Base-by-base conservation (phyloP, 2,329 filamentous ascomycete species). In the Neofusicoccum cordaticola region DNA sequence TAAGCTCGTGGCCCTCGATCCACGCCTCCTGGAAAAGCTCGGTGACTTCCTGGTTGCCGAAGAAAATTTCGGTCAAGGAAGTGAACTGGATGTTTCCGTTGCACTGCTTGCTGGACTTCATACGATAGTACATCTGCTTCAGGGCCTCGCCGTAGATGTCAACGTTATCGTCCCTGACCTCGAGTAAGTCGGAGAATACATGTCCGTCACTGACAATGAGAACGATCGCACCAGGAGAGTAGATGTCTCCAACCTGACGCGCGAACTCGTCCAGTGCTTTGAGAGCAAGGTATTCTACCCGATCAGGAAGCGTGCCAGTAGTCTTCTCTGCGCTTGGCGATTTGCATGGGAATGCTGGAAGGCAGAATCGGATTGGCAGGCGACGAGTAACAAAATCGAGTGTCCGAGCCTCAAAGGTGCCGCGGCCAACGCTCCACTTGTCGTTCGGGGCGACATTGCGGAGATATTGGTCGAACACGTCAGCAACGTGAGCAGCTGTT, bases 321-420 rank as follows among this genome's bases (percentile, higher is more conserved):
- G 86, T 84, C 63, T 89, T 88, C 44, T 80, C 75, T 0, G 70
- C 69, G 67, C 88, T 88, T n/a, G 85, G 82, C 0, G 84, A 86
- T 68, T 88, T 88, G 78, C 86, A 88, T 0, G 86, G 86, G 50
- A 88, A 88, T 0, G 84, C 85, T 0, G 86, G 86, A 0, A 88
- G 78, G 13, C 74, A 67, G 64, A 75, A 68, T 22, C 64, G 69
- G 37, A 74, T 64, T 3, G 72, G 67, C 47, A 71, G 61, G 42
- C 69, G 69, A 48, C 69, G 69, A 44, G 69, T 69, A 15, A 74
- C 71, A 52, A 48, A 63, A 17, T 48, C 42, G 6, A 47, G 35
- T 9, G 19, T 71, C 1, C 71, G 68, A 53, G 70, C 68, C 31
- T 72, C 60, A 60, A 75, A 75, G 17, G 60, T 61, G 12, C 70